These are phyloP conservation scores for Coniochaeta hoffmannii DNA, from an alignment of 2,329 filamentous ascomycete genomes.

Conservation along the genomic window DNA sequence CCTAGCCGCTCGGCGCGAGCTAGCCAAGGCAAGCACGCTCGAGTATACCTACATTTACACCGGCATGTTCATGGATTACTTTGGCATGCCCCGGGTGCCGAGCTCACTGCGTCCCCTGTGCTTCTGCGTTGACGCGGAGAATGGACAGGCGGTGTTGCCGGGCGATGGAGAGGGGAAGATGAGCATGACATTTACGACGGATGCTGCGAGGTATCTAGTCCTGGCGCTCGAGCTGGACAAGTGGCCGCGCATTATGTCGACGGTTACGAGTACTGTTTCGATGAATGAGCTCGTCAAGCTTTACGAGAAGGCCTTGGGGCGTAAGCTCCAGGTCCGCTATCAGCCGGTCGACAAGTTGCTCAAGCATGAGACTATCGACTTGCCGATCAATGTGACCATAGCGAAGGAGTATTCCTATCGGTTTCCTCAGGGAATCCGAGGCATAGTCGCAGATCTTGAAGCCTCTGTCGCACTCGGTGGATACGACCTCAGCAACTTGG, in stretches of 20 bases:
- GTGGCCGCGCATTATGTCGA: slow-evolving; percentile 22
- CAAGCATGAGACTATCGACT: slow-evolving; percentile 13
- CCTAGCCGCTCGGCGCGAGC: slow-evolving; percentile 16
- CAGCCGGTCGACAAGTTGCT: slow-evolving; percentile 17
- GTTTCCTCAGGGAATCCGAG: slow-evolving; percentile 18
- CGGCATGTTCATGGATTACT: slow-evolving; percentile 30
- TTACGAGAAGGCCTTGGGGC: slow-evolving; percentile 23
- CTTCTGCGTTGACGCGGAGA: slow-evolving; percentile 21
- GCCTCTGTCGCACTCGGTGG: slow-evolving; percentile 21
- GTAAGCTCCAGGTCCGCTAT: slow-evolving; percentile 17
- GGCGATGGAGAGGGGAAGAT: slow-evolving; percentile 22
- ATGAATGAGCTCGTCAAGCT: slow-evolving; percentile 21
- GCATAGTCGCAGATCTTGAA: slow-evolving; percentile 22
- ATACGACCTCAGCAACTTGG: slow-evolving; percentile 19
- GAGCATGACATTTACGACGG: slow-evolving; percentile 23
- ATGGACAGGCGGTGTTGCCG: slow-evolving; percentile 19
- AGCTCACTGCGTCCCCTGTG: slow-evolving; percentile 19
- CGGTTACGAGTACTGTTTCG: slow-evolving; percentile 18
- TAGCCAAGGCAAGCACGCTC: slow-evolving; percentile 21
- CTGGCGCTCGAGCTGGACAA: slow-evolving; percentile 19
- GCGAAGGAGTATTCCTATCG: slow-evolving; percentile 15
- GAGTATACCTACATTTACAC: slow-evolving; percentile 26
- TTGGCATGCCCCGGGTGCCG: slow-evolving; percentile 19
- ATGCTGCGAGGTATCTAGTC: slow-evolving; percentile 22
- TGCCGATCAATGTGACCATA: slow-evolving; percentile 19